Evolutionary conservation across 352 stramenopile species (phyloP).

Genomic region (Phytophthora constricta): DNA sequence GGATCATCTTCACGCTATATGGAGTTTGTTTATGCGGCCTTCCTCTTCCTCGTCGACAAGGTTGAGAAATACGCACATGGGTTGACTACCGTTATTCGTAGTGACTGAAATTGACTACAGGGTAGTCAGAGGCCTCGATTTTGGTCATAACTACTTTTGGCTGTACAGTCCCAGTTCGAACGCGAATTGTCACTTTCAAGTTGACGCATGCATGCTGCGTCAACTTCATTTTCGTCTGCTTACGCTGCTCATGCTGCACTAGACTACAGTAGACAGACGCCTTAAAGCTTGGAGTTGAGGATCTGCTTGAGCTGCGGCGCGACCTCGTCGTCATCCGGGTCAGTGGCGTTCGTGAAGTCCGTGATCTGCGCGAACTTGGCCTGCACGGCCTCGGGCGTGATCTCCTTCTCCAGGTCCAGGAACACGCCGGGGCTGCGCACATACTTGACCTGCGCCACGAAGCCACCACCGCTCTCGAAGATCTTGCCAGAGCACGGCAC

Average conservation of each 20-base stretch:
- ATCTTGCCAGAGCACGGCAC: slow-evolving; percentile 75
- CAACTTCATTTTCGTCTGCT: background rate
- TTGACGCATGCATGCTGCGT: slow-evolving; percentile 14
- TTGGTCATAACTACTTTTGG: too few relatives aligned
- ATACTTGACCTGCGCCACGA: slow-evolving; percentile 85
- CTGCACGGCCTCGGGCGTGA: slow-evolving; percentile 81
- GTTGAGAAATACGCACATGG: slow-evolving; percentile 11
- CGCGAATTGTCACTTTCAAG: too few relatives aligned
- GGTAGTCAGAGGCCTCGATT: too few relatives aligned
- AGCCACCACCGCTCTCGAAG: slow-evolving; percentile 89
- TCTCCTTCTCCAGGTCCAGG: slow-evolving; percentile 74
- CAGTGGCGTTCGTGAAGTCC: slow-evolving; percentile 74
- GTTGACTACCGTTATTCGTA: too few relatives aligned
- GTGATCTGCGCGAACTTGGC: slow-evolving; percentile 79
- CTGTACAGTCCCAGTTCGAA: too few relatives aligned
- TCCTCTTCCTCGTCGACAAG: too few relatives aligned
- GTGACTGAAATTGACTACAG: too few relatives aligned
- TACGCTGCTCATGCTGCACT: background rate
- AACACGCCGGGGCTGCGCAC: slow-evolving; percentile 71
- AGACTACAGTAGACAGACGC: background rate
- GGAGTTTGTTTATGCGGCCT: too few relatives aligned
- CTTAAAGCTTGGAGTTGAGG: slow-evolving; percentile 74
- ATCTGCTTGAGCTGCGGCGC: slow-evolving; percentile 86
- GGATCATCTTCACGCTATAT: slow-evolving; percentile 62
- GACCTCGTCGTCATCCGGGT: slow-evolving; percentile 81